A percentile compares a stretch with the other conserved stretches of the same genome.
Conservation (phyloP, 1,284 basidiomycete genomes). For the Peniophora sp. region DNA sequence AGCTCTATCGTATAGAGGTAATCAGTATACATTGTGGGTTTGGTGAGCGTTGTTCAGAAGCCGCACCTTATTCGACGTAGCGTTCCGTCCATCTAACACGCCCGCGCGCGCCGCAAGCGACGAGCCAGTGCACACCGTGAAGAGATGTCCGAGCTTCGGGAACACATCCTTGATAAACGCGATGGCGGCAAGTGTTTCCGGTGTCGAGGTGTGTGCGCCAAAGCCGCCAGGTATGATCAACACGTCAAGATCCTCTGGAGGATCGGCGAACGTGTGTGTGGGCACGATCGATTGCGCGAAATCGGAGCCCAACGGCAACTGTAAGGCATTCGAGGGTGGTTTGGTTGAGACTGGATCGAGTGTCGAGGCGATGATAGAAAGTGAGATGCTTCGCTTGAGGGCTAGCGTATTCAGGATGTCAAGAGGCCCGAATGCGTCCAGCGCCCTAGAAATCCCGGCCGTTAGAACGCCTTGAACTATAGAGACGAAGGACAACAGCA, state of each 20-base stretch:
- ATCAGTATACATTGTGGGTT: background rate
- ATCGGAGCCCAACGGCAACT: conserved; percentile 14
- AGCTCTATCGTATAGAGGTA: background rate
- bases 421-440: conserved; percentile 37
- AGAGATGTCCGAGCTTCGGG: conserved; percentile 29
- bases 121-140: conserved; percentile 40
- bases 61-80: conserved; percentile 35
- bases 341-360: too few species aligned
- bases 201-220: conserved; percentile 19
- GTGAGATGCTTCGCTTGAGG: conserved; percentile 19
- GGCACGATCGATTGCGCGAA: conserved; percentile 28
- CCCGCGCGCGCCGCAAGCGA: conserved; percentile 30
- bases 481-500: too few species aligned
- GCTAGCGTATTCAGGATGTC: conserved; percentile 33
- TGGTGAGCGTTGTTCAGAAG: background rate
- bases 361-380: conserved; percentile 15
- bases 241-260: conserved; percentile 33
- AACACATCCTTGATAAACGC: conserved; percentile 27
- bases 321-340: conserved; percentile 21
- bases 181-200: conserved; percentile 15
- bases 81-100: conserved; percentile 30
- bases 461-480: too few species aligned
- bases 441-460: conserved; percentile 4
- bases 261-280: conserved; percentile 34
- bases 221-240: conserved; percentile 35